These are phyloP conservation scores for Zizania palustris DNA, from an alignment of 202 grass and related monocot genomes.

Conservation along the genomic window DNA sequence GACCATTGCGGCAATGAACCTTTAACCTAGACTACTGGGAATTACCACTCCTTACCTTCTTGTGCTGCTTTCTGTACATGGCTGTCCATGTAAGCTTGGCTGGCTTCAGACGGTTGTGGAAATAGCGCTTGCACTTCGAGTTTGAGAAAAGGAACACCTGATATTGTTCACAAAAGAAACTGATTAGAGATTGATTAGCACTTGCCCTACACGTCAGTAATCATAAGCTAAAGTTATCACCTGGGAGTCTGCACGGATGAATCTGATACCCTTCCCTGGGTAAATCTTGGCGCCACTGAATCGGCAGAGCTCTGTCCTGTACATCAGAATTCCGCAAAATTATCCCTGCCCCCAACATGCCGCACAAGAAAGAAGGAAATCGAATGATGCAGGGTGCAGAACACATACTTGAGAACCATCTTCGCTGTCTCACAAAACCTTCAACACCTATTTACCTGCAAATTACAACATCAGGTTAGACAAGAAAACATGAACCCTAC, in stretches of 20 bases:
- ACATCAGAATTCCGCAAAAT: neutral
- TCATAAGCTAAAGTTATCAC: constrained; percentile 22
- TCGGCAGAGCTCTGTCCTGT: constrained; percentile 70
- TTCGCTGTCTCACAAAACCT: constrained; percentile 40
- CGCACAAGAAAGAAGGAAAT: neutral
- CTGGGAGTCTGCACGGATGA: constrained; percentile 62
- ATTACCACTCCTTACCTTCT: constrained; percentile 42
- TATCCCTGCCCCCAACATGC: neutral
- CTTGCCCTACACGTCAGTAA: neutral
- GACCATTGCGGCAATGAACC: neutral
- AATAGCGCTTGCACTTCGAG: constrained; percentile 69
- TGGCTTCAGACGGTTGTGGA: constrained; percentile 68
- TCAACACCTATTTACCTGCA: constrained; percentile 40
- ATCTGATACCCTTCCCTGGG: constrained; percentile 71
- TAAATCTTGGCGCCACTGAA: constrained; percentile 72
- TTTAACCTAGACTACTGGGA: neutral
- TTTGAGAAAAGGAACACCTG: constrained; percentile 67
- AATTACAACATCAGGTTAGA: neutral
- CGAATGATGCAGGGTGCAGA: neutral
- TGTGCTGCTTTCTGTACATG: constrained; percentile 68
- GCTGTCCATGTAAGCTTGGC: constrained; percentile 70
- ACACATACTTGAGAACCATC: constrained; percentile 71
- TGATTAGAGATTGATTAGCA: neutral
- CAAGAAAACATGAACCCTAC: neutral
- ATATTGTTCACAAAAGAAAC: neutral